A percentile compares a stretch with the other conserved stretches of the same genome.
Evolutionary conservation across 148 eudicot species (phyloP).

Genomic region (Rhododendron griersonianum): DNA sequence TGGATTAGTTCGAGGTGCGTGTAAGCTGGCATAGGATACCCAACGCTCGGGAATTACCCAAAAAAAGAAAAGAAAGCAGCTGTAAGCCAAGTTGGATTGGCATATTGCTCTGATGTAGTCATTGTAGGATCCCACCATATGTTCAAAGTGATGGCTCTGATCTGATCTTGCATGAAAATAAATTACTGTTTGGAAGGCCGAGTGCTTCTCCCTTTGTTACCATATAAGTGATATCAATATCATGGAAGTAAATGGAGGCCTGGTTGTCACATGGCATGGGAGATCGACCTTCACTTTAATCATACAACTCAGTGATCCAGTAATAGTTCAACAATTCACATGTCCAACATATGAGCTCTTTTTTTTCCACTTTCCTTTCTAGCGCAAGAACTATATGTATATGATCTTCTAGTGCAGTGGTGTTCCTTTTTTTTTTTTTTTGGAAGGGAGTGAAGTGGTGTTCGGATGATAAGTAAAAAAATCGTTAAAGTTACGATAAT

Average conservation of each 20-base stretch:
- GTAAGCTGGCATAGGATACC: too few relatives aligned
- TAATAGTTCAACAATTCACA: too few relatives aligned
- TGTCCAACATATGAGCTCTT: background rate
- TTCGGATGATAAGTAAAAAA: too few relatives aligned
- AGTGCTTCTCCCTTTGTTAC: background rate
- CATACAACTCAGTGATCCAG: background rate
- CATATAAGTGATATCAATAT: background rate
- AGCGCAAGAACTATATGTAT: background rate
- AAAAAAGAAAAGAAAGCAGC: too few relatives aligned
- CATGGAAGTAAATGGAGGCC: background rate
- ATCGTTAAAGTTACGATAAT: too few relatives aligned
- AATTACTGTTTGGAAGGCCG: background rate
- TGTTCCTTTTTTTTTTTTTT: too few relatives aligned
- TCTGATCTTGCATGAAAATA: background rate
- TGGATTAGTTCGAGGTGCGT: too few relatives aligned
- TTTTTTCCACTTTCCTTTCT: background rate
- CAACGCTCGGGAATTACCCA: too few relatives aligned
- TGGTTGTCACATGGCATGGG: background rate
- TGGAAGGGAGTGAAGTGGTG: too few relatives aligned
- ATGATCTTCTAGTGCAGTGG: background rate
- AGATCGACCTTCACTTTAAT: background rate
- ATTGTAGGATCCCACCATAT: background rate
- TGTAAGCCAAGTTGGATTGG: background rate
- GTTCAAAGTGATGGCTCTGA: background rate
- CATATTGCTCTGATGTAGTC: background rate